A percentile compares a stretch with the other conserved stretches of the same genome.
These are phyloP conservation scores for Taphrina pruni DNA, from an alignment of 1,139 yeast genomes.

Conservation along the genomic window DNA sequence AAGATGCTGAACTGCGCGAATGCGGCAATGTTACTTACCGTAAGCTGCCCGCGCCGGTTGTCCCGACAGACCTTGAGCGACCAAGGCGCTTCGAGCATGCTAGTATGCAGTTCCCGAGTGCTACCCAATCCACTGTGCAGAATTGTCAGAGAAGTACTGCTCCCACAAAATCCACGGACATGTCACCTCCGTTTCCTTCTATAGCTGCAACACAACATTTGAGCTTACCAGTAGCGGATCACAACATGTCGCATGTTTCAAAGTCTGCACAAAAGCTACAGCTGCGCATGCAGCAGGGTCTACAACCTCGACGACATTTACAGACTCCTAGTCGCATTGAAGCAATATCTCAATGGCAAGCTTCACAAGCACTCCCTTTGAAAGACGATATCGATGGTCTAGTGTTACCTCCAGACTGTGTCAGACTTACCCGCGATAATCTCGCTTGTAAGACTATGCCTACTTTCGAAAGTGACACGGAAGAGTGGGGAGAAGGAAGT, in stretches of 20 bases:
- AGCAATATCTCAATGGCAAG: slow-evolving; percentile 27
- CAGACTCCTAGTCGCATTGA: slow-evolving; percentile 17
- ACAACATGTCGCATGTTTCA: not conserved
- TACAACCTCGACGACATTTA: slow-evolving; percentile 22
- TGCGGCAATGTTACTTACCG: no score
- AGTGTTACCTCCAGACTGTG: not conserved
- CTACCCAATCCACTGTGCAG: no score
- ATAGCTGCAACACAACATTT: no score
- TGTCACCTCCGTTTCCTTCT: not conserved
- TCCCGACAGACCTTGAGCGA: no score
- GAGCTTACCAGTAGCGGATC: not conserved
- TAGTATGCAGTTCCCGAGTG: no score
- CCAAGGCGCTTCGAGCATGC: no score
- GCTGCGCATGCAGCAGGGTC: slow-evolving; percentile 7
- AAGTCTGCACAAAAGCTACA: not conserved
- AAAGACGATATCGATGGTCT: slow-evolving; percentile 21
- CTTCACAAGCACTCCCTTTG: not conserved
- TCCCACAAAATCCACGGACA: not conserved
- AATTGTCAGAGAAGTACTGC: not conserved
- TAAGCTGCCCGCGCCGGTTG: no score
- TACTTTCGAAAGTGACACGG: slow-evolving; percentile 35
- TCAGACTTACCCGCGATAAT: not conserved
- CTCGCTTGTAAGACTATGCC: not conserved
- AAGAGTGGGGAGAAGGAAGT: slow-evolving; percentile 42
- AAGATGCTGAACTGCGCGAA: not conserved